Evolutionary conservation across 2,329 filamentous ascomycete genomes (phyloP), one percentile per base, ranked within the genome.

Genomic region (Alternaria brassicicola): DNA sequence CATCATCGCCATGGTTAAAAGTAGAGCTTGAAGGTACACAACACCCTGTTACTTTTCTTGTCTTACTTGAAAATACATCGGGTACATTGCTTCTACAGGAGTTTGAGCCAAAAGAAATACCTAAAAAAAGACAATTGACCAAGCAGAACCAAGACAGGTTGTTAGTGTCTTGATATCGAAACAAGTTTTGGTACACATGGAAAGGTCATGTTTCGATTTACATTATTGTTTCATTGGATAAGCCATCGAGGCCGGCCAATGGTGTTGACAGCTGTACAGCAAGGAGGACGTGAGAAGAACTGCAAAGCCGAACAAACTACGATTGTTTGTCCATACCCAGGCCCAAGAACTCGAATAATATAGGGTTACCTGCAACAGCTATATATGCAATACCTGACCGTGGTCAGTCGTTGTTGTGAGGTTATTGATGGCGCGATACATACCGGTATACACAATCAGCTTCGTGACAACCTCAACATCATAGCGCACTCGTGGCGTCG

Each of bases 381-480:
- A 96, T 81, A 88, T 89, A 93, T 50, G 84, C 92, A 76, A 97
- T 96, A 43, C 92, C 91, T 92, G 52, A 15, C n/a, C 9, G 23
- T n/a, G 6, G 7, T 50, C 42, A 58, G 54, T 28, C 13, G 13
- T 13, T 2, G 25, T 7, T 4, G 0, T 33, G 13, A 17, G 17
- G 17, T 12, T 23, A 23, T 23, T 6, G 12, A 23, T 3, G 4
- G 12, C 4, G 10, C 13, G 13, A 12, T n/a, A 58, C 88, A 78
- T 80, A 92, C 94, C 95, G 58, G 90, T 86, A 80, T 99, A 99
- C 23, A 99, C 92, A 69, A 99, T 90, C 60, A 99, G 79, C 79
- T 97, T 98, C 5, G 95, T 98, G 35, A 99, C 90, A 36, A 99
- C 94, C 78, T 99, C 95, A n/a, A 98, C 94, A 78, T 99, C 95